Evolutionary conservation across 2,329 filamentous ascomycete species (phyloP).

Genomic region (Epichloe uncinata): DNA sequence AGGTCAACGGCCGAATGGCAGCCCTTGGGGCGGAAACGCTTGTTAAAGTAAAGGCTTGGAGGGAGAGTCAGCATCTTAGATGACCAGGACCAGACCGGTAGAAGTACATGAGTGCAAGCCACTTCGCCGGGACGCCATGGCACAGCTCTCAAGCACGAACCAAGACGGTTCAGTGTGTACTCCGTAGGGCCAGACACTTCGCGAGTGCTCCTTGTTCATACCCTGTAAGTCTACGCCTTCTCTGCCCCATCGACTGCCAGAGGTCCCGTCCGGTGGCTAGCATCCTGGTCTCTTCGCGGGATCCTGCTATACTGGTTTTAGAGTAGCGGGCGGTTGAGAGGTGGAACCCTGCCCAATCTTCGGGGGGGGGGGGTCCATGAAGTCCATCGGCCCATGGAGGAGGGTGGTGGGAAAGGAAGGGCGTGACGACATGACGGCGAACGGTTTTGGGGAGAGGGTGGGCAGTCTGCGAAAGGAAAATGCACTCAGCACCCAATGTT

Average conservation of each 20-base stretch:
- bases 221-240: no score
- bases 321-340: conserved; percentile 4
- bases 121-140: neutral
- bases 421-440: no score
- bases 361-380: neutral
- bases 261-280: neutral
- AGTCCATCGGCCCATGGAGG: no score
- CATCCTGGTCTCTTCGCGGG: conserved; percentile 1
- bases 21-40: conserved; percentile 1
- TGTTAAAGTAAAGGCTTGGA: neutral
- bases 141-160: neutral
- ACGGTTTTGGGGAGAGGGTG: no score
- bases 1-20: neutral
- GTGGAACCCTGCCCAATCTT: conserved; percentile 4
- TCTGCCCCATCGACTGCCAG: no score
- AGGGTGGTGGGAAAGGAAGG: no score
- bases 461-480: no score
- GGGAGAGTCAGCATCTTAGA: conserved; percentile 1
- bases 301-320: conserved; percentile 3
- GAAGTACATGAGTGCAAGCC: neutral
- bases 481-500: no score
- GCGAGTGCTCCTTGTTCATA: neutral
- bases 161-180: neutral
- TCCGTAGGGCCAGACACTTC: neutral
- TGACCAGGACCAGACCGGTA: conserved; percentile 2